Conservation (phyloP, 2,329 filamentous ascomycete species). For the Acarospora socialis region DNA sequence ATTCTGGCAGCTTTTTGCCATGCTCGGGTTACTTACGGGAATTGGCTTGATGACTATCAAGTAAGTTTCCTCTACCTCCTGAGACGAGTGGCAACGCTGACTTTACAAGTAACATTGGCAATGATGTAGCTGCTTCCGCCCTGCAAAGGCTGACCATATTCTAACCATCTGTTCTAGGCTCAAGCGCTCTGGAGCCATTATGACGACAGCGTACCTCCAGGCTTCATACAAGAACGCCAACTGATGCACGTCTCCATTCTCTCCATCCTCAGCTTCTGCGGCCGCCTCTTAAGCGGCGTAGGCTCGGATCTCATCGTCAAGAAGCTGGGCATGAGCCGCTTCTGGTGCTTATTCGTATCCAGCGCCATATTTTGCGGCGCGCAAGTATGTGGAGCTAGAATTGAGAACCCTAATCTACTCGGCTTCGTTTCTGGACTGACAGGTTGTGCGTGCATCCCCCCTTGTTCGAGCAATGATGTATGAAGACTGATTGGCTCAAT, state of each 20-base stretch:
- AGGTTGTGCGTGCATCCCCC: conserved; percentile 32
- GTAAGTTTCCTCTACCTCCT: conserved; percentile 37
- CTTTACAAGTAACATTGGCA: conserved; percentile 69
- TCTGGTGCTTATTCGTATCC: conserved; percentile 79
- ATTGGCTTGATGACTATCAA: conserved; percentile 99
- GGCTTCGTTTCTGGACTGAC: conserved; percentile 68
- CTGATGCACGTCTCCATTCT: conserved; percentile 88
- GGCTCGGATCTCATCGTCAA: conserved; percentile 86
- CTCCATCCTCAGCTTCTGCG: conserved; percentile 75
- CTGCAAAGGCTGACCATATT: conserved; percentile 1
- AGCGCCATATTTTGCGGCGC: conserved; percentile 64
- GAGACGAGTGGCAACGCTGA: conserved; percentile 1
- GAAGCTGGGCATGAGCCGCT: conserved; percentile 60
- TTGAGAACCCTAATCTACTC: conserved; percentile 64
- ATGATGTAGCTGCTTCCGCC: conserved; percentile 42
- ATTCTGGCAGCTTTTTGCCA: conserved; percentile 81
- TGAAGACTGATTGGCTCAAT: too few species aligned
- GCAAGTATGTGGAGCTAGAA: conserved; percentile 60
- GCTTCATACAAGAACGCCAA: conserved; percentile 67
- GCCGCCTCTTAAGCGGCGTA: conserved; percentile 67
- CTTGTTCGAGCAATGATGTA: background rate
- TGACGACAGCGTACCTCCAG: conserved; percentile 55
- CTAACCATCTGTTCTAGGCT: conserved; percentile 23
- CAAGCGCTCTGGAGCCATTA: conserved; percentile 81
- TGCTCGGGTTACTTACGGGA: conserved; percentile 83